Conservation (phyloP, 2,329 filamentous ascomycete genomes). For the Epichloe gansuensis region DNA sequence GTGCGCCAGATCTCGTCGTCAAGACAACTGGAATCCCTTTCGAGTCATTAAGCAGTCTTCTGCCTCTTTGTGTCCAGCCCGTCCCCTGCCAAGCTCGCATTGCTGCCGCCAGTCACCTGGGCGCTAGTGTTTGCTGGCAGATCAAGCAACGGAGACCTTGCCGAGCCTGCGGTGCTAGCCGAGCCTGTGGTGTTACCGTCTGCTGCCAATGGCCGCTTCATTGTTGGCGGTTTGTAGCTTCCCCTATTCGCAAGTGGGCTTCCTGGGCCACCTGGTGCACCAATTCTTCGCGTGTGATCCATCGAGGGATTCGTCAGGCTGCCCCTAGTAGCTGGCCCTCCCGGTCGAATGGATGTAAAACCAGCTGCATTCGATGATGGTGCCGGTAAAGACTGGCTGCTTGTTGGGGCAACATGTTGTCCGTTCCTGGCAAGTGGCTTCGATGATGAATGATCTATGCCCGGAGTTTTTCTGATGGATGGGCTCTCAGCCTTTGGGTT, state of each 20-base stretch:
- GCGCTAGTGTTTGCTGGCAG: constrained; percentile 31
- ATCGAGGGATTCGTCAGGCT: constrained; percentile 40
- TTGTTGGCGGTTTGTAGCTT: constrained; percentile 46
- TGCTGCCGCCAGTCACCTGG: constrained; percentile 8
- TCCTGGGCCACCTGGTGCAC: constrained; percentile 38
- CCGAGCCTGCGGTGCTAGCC: constrained; percentile 10
- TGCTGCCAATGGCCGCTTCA: constrained; percentile 35
- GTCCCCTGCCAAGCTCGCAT: constrained; percentile 8
- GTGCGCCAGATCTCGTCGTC: constrained; percentile 14
- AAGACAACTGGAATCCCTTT: neutral
- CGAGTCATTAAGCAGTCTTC: constrained; percentile 19
- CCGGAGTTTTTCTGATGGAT: constrained; percentile 78
- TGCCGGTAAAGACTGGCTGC: constrained; percentile 15
- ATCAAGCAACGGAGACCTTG: constrained; percentile 36
- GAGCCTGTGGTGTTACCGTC: constrained; percentile 13
- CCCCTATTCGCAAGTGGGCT: constrained; percentile 46
- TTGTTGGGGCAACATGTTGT: constrained; percentile 36
- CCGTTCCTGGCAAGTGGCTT: constrained; percentile 52
- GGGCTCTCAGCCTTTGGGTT: constrained; percentile 67
- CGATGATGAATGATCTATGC: constrained; percentile 68
- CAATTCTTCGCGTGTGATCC: constrained; percentile 43
- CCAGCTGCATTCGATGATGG: constrained; percentile 13
- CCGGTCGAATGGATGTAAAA: constrained; percentile 18
- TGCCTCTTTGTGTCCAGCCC: constrained; percentile 39
- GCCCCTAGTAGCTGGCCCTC: constrained; percentile 19